Base-by-base conservation (phyloP, 352 stramenopile species). In the Phytophthora tentaculata region DNA sequence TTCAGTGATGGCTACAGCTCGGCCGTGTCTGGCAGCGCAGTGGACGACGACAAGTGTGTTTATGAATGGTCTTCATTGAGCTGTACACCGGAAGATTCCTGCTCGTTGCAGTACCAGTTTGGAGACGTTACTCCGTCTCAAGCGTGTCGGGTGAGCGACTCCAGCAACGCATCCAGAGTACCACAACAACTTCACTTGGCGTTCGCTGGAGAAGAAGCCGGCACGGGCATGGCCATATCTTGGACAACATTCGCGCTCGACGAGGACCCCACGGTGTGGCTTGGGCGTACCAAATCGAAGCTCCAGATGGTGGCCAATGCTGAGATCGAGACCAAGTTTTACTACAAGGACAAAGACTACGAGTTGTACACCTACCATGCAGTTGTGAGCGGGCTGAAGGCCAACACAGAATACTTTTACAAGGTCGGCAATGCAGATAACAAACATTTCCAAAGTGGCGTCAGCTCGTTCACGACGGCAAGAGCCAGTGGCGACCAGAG, bases 291-390 rank as follows among this genome's bases (percentile, higher is more conserved):
- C 6, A 41, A 71, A 12, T 17, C 43, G 1, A 56, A 69, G 13
- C 45, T 32, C 13, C 14, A 23, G 57, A 58, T 28, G 10, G 56
- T 74, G 13, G 69, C 67, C 17, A 26, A 37, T 6, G 64, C 59
- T 8, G 58, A 62, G 13, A 69, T 86, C 14, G 50, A 69, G 37
- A 69, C 65, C 8, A 67, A 73, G 20, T 55, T 65, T 22, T 85
- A 88, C 64, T 74, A 67, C 58, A 74, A 84, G 48, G 62, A 83
- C 43, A 54, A 81, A 16, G 51, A 77, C 35, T 90, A 90, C 60
- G 61, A 67, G 29, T 51, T 90, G 28, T 69, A 67, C 64, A 76
- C 39, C 6, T 73, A 76, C 58, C 69, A 76, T 43, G 69, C 62
- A 7, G 54, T 69, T 4, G 54, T 76, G 6, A 53, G 26, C 19